Conservation (phyloP, 2,329 filamentous ascomycete genomes). For the Hypocreales sp. region DNA sequence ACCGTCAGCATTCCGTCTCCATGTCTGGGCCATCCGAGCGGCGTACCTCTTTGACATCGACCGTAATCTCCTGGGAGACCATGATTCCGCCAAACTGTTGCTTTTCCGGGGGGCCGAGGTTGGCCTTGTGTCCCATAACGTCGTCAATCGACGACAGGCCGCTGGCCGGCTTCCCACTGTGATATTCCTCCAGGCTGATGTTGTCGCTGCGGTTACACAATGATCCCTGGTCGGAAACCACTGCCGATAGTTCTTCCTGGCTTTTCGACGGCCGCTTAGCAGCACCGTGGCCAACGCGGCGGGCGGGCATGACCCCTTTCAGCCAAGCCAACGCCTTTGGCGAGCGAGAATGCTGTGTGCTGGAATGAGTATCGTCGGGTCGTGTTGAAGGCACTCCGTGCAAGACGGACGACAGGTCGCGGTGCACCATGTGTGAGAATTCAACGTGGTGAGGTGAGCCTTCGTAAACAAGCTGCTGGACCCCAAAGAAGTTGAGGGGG, state of each 20-base stretch:
- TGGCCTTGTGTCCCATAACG: slow-evolving; percentile 6
- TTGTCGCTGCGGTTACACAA: slow-evolving; percentile 2
- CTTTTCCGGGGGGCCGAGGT: too few species aligned
- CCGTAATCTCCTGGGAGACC: slow-evolving; percentile 44
- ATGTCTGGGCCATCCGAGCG: too few species aligned
- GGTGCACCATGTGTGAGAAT: slow-evolving; percentile 44
- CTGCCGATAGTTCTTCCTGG: slow-evolving; percentile 4
- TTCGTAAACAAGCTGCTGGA: slow-evolving; percentile 46
- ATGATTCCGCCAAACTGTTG: slow-evolving; percentile 38
- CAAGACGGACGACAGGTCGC: slow-evolving; percentile 33
- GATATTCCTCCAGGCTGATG: slow-evolving; percentile 5
- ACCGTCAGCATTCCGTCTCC: too few species aligned
- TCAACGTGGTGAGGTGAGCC: slow-evolving; percentile 30
- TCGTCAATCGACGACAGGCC: slow-evolving; percentile 4
- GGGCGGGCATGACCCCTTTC: background rate
- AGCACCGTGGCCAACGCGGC: background rate
- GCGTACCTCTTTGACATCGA: slow-evolving; percentile 24
- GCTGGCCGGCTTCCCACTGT: slow-evolving; percentile 1
- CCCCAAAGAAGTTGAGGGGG: slow-evolving; percentile 49
- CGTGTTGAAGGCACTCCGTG: slow-evolving; percentile 6
- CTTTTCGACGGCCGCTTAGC: slow-evolving; percentile 1
- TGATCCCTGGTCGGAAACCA: slow-evolving; percentile 2
- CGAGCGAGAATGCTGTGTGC: background rate
- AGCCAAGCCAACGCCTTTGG: background rate
- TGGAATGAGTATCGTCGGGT: background rate